Evolutionary conservation across 2,329 filamentous ascomycete species (phyloP), one percentile per base, ranked within the genome.

Genomic region (Aspergillus candidus): DNA sequence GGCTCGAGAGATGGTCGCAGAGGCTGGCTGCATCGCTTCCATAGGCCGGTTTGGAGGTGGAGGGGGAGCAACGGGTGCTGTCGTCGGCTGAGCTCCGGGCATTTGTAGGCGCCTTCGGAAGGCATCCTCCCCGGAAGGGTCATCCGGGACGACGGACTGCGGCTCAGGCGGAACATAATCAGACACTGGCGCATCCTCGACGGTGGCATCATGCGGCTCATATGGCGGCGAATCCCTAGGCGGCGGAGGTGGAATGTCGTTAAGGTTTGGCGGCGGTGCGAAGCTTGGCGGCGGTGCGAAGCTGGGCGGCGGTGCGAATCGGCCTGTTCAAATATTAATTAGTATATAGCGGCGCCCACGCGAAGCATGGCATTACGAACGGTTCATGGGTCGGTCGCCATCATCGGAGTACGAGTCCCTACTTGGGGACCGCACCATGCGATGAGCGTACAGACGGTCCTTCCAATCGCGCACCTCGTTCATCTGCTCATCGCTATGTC

Each of bases 391-490:
- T 32, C 62, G 62, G 41, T 74, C 69, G 43, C 74, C 70, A 32
- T 76, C 72, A 32, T 75, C 73, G 43, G 73, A 79, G 48, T 72
- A 67, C 46, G 72, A 66, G 49, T 72, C 70, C 51, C 68, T 67
- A 43, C 64, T 71, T 22, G 55, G 61, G 37, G 67, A 67, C 41
- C 61, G 67, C 48, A 65, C 73, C 54, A 76, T 77, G 35, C 82
- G 76, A 60, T 89, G 86, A 11, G 81, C 80, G 63, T 93, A 90
- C 11, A 95, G 72, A 32, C 86, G 71, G 33, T 83, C 80, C 62
- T 90, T 94, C 90, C 90, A 96, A 56, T 94, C 88, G 45, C 80
- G 77, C 3, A 89, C 78, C 61, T 94, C 88, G 13, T 78, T 72
- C 47, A 90, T 79, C 60, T 87, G 84, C 68, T 94, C 89, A 46